Evolutionary conservation across 768 basidiomycete genomes (phyloP).

Genomic region (Termitomyces sp.): DNA sequence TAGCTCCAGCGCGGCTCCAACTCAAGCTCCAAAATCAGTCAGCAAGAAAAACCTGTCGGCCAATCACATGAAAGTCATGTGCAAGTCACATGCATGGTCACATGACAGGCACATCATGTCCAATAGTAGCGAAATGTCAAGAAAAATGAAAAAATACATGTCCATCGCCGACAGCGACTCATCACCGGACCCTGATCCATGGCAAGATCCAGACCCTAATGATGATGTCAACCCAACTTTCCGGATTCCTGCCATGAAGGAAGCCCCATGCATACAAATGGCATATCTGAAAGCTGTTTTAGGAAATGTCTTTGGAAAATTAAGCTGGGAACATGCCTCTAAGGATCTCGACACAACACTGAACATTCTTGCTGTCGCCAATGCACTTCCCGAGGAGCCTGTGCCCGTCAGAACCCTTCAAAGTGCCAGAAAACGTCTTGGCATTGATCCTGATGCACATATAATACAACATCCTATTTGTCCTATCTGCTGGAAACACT

Average conservation of each 20-base stretch:
- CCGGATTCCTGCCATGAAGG: not conserved
- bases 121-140: no score
- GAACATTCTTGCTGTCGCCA: not conserved
- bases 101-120: no score
- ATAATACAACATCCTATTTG: not conserved
- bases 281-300: no score
- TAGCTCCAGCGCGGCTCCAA: no score
- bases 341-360: not conserved
- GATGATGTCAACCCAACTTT: not conserved
- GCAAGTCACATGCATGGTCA: no score
- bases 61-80: no score
- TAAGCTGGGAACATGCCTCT: not conserved
- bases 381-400: not conserved
- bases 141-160: no score
- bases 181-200: no score
- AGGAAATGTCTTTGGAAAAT: not conserved
- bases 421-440: not conserved
- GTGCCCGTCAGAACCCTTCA: not conserved
- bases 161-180: no score
- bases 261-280: not conserved
- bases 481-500: slow-evolving; percentile 6
- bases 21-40: no score
- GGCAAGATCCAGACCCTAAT: not conserved
- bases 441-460: not conserved
- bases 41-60: no score